phyloP scores from a whole-genome alignment of 73 alveolate species.

The Symbiodinium natans region DNA sequence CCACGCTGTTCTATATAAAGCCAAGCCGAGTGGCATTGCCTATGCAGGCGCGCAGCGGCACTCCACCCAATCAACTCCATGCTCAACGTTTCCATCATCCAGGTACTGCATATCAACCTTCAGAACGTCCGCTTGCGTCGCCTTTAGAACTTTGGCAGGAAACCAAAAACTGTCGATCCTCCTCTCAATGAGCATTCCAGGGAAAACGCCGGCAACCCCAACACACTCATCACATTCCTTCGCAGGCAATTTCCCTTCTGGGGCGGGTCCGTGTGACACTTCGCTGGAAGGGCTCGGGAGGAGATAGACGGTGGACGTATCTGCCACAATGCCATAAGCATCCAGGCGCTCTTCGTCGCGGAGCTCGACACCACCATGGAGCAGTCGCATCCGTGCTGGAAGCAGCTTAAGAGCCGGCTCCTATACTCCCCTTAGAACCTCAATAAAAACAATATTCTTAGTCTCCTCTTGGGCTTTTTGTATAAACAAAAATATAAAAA shows the following conservation, averaged over 20 bases:
- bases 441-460: too few relatives aligned
- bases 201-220: neutral
- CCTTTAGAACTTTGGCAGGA: slow-evolving; percentile 35
- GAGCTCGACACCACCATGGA: slow-evolving; percentile 24
- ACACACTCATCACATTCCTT: neutral
- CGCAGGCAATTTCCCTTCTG: neutral
- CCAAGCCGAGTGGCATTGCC: neutral
- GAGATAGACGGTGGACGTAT: neutral
- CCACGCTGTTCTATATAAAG: neutral
- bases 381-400: slow-evolving; percentile 23
- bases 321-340: neutral
- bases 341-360: neutral
- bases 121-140: neutral
- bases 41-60: neutral
- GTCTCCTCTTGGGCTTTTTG: too few relatives aligned
- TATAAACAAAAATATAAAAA: too few relatives aligned
- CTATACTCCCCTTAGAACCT: too few relatives aligned
- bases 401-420: neutral
- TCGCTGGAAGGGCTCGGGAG: neutral
- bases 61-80: slow-evolving; percentile 58
- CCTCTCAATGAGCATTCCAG: slow-evolving; percentile 29
- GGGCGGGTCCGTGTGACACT: neutral
- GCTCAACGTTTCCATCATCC: slow-evolving; percentile 82
- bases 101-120: slow-evolving; percentile 49
- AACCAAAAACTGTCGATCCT: slow-evolving; percentile 59